Evolutionary conservation across 1,284 basidiomycete genomes (phyloP).

Genomic region (Cryptococcus sp.): DNA sequence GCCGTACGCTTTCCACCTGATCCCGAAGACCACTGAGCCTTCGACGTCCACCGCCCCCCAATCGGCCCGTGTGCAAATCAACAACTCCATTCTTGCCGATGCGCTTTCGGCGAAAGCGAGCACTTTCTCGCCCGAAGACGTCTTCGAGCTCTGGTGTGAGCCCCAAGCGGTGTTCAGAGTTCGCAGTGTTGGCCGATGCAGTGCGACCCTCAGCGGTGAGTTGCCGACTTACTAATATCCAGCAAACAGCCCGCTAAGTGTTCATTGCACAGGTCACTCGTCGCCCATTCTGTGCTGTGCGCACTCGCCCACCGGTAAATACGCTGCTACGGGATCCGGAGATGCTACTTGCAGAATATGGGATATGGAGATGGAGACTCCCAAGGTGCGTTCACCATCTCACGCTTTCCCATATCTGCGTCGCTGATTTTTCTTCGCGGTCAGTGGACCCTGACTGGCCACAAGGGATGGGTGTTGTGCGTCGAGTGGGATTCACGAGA

Average conservation of each 20-base stretch:
- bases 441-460: slow-evolving; percentile 75
- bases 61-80: slow-evolving; percentile 71
- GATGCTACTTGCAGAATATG: slow-evolving; percentile 91
- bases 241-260: not conserved
- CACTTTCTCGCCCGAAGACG: slow-evolving; percentile 77
- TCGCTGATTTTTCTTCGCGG: too few species aligned
- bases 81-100: slow-evolving; percentile 77
- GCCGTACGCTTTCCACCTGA: slow-evolving; percentile 84
- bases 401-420: not conserved
- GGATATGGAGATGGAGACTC: slow-evolving; percentile 92
- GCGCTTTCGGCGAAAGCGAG: slow-evolving; percentile 58
- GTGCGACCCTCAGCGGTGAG: slow-evolving; percentile 81
- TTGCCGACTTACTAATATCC: not conserved
- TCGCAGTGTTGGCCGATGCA: slow-evolving; percentile 88
- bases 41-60: slow-evolving; percentile 37
- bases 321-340: slow-evolving; percentile 92
- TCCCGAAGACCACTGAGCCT: slow-evolving; percentile 56
- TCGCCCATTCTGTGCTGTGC: slow-evolving; percentile 93
- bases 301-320: slow-evolving; percentile 88
- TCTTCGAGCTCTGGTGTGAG: slow-evolving; percentile 82
- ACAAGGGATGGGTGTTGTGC: slow-evolving; percentile 93
- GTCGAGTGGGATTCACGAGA: slow-evolving; percentile 97
- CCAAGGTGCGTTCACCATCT: slow-evolving; percentile 58
- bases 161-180: slow-evolving; percentile 97
- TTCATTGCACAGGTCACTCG: slow-evolving; percentile 67